Conservation (phyloP, 2,329 filamentous ascomycete species). For the Diaporthe caulivora region DNA sequence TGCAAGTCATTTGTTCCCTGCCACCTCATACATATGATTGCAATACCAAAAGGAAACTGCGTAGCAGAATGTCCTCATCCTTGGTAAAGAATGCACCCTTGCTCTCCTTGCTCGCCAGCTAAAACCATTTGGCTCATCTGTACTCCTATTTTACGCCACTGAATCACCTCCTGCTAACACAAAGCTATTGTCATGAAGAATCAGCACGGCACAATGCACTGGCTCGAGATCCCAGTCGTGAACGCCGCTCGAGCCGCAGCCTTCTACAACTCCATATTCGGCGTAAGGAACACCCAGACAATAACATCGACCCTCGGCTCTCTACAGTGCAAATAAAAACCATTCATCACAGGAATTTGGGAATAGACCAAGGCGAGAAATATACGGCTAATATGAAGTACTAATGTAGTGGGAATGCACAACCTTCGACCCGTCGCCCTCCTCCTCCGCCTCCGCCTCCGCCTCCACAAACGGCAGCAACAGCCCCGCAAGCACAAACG, state of each 20-base stretch:
- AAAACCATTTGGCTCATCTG: neutral
- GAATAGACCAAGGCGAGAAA: too few species aligned
- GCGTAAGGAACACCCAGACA: neutral
- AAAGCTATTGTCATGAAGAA: neutral
- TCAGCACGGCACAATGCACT: conserved; percentile 51
- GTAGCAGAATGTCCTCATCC: neutral
- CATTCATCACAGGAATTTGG: too few species aligned
- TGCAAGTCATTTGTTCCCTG: neutral
- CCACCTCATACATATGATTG: neutral
- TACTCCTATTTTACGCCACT: too few species aligned
- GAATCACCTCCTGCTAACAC: neutral
- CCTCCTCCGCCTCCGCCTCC: conserved; percentile 33
- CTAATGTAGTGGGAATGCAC: conserved; percentile 46
- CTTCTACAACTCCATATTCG: conserved; percentile 54
- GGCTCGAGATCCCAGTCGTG: conserved; percentile 54
- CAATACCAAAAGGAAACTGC: neutral
- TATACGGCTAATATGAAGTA: neutral
- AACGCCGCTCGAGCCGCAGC: conserved; percentile 50
- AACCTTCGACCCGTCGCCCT: conserved; percentile 40
- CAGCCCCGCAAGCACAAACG: conserved; percentile 44
- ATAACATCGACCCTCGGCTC: too few species aligned
- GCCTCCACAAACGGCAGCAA: conserved; percentile 37
- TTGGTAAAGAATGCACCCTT: neutral
- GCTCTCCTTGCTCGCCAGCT: neutral
- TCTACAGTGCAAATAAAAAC: too few species aligned